Evolutionary conservation across 495 filamentous ascomycete genomes (phyloP).

Genomic region (Chaetomium cochliodes): DNA sequence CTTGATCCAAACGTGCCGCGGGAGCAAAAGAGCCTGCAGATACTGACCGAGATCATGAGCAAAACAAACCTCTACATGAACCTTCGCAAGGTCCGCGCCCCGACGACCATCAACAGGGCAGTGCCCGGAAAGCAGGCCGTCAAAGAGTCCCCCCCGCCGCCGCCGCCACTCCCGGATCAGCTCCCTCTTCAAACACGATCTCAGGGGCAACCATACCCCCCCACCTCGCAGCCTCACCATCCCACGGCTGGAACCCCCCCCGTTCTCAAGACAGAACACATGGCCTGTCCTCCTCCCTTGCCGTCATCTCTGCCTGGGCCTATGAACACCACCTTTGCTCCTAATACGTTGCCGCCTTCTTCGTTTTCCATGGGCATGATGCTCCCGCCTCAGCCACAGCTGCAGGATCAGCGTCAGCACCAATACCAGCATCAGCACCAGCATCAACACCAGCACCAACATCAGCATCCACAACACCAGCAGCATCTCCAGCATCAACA

Average conservation of each 20-base stretch:
- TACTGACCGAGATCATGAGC: slow-evolving; percentile 43
- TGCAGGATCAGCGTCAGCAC: background rate
- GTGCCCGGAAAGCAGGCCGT: slow-evolving; percentile 41
- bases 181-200: slow-evolving; percentile 4
- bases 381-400: background rate
- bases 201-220: slow-evolving; percentile 12
- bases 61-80: slow-evolving; percentile 44
- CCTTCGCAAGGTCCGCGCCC: slow-evolving; percentile 49
- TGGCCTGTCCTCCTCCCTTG: background rate
- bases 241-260: background rate
- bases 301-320: background rate
- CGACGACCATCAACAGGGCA: slow-evolving; percentile 38
- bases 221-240: background rate
- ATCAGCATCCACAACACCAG: too few relatives aligned
- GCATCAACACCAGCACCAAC: slow-evolving; percentile 13
- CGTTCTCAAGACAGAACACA: slow-evolving; percentile 13
- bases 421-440: background rate
- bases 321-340: background rate
- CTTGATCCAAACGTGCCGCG: slow-evolving; percentile 50
- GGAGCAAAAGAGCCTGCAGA: slow-evolving; percentile 40
- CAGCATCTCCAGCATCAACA: slow-evolving; percentile 21
- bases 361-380: slow-evolving; percentile 5
- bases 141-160: slow-evolving; percentile 35
- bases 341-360: background rate
- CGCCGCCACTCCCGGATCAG: slow-evolving; percentile 10